Evolutionary conservation across 2,329 filamentous ascomycete genomes (phyloP).

Genomic region (Macrophomina pseudophaseolina): DNA sequence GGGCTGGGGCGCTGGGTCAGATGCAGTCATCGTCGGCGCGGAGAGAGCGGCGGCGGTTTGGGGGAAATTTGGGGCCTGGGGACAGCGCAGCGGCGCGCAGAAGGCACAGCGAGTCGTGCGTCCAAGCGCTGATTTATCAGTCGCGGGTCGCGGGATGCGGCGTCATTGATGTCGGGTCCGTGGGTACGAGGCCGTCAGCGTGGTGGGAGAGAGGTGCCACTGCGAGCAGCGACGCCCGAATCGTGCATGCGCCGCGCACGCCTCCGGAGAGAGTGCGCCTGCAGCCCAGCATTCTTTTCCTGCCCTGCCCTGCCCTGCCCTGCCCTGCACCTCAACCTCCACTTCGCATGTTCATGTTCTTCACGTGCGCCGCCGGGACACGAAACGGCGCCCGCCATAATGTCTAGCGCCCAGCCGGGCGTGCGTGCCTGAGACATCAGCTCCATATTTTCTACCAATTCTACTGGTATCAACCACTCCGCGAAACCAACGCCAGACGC

Average conservation of each 20-base stretch:
- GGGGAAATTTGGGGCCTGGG: not conserved
- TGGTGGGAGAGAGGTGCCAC: not conserved
- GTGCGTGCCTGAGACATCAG: constrained; percentile 11
- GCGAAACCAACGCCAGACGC: constrained; percentile 23
- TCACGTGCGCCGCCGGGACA: constrained; percentile 6
- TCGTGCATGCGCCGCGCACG: constrained; percentile 13
- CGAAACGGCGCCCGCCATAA: not conserved
- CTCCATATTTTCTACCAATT: constrained; percentile 10
- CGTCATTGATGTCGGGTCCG: constrained; percentile 21
- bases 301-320: not conserved
- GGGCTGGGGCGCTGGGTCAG: constrained; percentile 11
- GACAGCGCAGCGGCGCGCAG: not conserved
- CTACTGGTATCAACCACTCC: constrained; percentile 21
- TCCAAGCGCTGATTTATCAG: constrained; percentile 4
- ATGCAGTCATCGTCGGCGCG: constrained; percentile 11
- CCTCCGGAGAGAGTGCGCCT: not conserved
- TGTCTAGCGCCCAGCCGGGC: not conserved
- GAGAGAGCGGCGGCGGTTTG: not conserved
- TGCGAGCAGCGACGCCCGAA: not conserved
- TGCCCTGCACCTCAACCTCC: too few relatives aligned
- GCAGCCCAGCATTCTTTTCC: not conserved
- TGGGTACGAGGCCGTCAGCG: not conserved
- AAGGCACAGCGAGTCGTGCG: constrained; percentile 1
- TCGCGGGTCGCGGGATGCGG: constrained; percentile 13
- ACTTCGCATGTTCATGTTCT: constrained; percentile 3